phyloP scores from a whole-genome alignment of 257 asterid species.

The Coffea eugenioides region DNA sequence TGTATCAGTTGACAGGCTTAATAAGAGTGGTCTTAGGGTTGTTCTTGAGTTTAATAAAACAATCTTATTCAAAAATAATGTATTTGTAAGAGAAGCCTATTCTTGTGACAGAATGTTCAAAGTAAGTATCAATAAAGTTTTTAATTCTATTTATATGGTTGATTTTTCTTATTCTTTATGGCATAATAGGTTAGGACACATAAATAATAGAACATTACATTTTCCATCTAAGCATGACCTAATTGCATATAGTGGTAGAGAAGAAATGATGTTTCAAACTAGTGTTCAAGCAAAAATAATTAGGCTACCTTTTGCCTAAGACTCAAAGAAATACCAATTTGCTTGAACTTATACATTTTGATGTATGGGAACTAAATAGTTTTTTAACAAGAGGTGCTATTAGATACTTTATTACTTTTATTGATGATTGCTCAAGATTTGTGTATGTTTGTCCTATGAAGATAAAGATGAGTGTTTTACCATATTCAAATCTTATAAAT shows the following conservation, averaged over 20 bases:
- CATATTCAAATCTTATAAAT: too few relatives aligned
- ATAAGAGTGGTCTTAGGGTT: neutral
- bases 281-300: neutral
- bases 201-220: neutral
- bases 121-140: neutral
- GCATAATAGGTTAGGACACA: neutral
- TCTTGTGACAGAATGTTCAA: neutral
- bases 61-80: neutral
- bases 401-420: neutral
- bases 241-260: neutral
- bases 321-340: neutral
- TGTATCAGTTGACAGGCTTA: neutral
- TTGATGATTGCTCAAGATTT: neutral
- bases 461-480: too few relatives aligned
- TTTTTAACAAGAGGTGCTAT: neutral
- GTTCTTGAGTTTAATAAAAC: neutral
- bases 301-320: neutral
- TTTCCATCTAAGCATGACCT: neutral
- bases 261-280: neutral
- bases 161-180: neutral
- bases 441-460: neutral
- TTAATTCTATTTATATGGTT: neutral
- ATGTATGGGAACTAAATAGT: neutral
- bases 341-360: neutral
- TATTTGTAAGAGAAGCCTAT: neutral